Evolutionary conservation across 2,329 filamentous ascomycete genomes (phyloP).

Genomic region (Pseudogymnoascus destructans): DNA sequence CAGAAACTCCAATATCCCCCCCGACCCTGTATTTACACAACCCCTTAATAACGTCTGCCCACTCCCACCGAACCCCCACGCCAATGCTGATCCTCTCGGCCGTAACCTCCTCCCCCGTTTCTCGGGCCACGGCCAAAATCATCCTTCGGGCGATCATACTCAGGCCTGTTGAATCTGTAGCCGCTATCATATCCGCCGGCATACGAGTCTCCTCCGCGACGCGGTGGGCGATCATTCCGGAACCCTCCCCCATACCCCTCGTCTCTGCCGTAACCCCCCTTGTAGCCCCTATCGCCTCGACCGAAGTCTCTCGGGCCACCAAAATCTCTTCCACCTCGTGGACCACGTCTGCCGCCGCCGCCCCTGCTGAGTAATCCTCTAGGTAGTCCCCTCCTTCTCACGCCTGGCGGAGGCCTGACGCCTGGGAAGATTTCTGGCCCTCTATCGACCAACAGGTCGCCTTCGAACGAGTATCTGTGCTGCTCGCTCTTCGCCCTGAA

Average conservation of each 20-base stretch:
- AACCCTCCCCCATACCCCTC: not conserved
- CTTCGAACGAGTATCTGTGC: slow-evolving; percentile 60
- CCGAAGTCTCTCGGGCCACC: not conserved
- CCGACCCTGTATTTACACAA: not conserved
- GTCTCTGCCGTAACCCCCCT: not conserved
- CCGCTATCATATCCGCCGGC: not conserved
- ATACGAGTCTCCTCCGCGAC: not conserved
- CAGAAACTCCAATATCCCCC: not conserved
- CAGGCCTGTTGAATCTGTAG: not conserved
- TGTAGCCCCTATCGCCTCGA: not conserved
- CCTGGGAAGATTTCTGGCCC: slow-evolving; percentile 58
- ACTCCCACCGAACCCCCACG: not conserved
- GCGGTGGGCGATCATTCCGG: not conserved
- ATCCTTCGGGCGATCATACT: not conserved
- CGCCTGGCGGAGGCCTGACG: slow-evolving; percentile 42
- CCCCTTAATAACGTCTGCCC: not conserved
- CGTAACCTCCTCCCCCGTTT: not conserved
- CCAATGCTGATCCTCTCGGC: slow-evolving; percentile 4
- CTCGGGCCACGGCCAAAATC: not conserved
- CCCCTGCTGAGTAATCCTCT: not conserved
- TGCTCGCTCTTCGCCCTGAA: slow-evolving; percentile 33
- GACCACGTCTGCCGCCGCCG: not conserved
- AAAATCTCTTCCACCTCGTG: not conserved
- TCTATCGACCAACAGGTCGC: slow-evolving; percentile 53
- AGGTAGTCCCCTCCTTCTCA: slow-evolving; percentile 23